Percentiles rank a stretch among this genome's conserved stretches.
phyloP scores from a whole-genome alignment of 106 monocot species.

The Allium fistulosum region DNA sequence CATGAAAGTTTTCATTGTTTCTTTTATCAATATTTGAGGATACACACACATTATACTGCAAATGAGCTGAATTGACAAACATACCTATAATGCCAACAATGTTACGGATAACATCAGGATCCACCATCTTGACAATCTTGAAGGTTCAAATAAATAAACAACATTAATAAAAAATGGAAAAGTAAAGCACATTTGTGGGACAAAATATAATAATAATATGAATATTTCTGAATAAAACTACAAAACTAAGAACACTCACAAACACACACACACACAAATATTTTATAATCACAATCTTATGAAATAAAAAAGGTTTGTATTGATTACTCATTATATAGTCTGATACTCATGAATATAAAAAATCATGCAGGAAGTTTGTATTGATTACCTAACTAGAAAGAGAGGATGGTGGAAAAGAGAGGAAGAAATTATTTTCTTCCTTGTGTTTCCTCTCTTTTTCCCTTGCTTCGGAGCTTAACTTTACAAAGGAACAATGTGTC shows the following conservation, averaged over 20 bases:
- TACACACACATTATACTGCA: not conserved
- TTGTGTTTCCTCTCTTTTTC: not conserved
- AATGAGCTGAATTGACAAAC: not conserved
- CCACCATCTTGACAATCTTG: not conserved
- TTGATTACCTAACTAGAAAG: not conserved
- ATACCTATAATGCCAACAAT: slow-evolving; percentile 1
- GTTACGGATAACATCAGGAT: not conserved
- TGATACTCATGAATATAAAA: not conserved
- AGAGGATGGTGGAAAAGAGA: not conserved
- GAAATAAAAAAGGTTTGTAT: not conserved
- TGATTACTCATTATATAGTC: not conserved
- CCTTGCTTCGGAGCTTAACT: not conserved
- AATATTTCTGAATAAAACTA: too few relatives aligned
- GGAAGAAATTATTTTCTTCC: not conserved
- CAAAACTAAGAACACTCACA: too few relatives aligned
- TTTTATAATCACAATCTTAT: not conserved
- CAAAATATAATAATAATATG: too few relatives aligned
- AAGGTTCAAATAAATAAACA: too few relatives aligned
- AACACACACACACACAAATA: too few relatives aligned
- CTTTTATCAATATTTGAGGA: not conserved
- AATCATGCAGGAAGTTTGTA: not conserved
- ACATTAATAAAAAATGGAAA: too few relatives aligned
- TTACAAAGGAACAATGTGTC: too few relatives aligned
- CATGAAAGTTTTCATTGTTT: not conserved
- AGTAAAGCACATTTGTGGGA: too few relatives aligned